Evolutionary conservation across 2,329 filamentous ascomycete species (phyloP), one percentile per base, ranked within the genome.

Genomic region (Aspergillus ustus): DNA sequence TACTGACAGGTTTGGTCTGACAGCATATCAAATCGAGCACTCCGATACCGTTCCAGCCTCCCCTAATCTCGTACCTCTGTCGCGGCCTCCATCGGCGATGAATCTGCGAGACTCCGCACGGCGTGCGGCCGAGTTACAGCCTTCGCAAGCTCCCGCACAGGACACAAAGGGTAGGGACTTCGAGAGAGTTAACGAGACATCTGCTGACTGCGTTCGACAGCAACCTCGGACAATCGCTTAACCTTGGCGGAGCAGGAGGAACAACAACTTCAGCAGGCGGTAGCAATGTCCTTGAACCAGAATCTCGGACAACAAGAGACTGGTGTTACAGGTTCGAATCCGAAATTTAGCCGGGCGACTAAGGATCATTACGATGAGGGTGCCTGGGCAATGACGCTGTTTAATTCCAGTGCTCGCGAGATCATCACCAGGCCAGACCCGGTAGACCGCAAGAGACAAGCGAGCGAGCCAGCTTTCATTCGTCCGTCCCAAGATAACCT

Each of bases 331-430:
- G 75, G 73, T 17, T 63, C 71, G 5, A 75, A 69, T 19, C 75
- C 73, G 31, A 74, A 80, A 11, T 87, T 88, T 70, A 81, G 83
- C 5, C 85, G 84, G 57, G 85, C 85, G 1, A 86, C 79, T 20
- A 78, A 80, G 61, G 80, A 82, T 25, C 72, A 83, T 63, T 87
- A 88, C 68, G 84, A 87, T 28, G 75, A 79, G 52, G 73, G 70
- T 7, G 73, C 80, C 19, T 89, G 87, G 87, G 84, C 84, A 2
- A 74, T 89, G 77, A 83, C 83, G 2, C 71, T 82, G 5, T 77
- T 81, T 53, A 78, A 80, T 43, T 71, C 78, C 3, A 80, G 79
- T 22, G 76, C 80, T 29, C 79, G 79, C 57, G 84, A 87, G 70
- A 80, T 85, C 34, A 77, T 85, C 25, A 81, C 84, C 37, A 85